Percentiles rank a stretch among this genome's conserved stretches.
These are phyloP conservation scores for Neofusicoccum sp. DNA, from an alignment of 2,329 filamentous ascomycete genomes.

Conservation along the genomic window DNA sequence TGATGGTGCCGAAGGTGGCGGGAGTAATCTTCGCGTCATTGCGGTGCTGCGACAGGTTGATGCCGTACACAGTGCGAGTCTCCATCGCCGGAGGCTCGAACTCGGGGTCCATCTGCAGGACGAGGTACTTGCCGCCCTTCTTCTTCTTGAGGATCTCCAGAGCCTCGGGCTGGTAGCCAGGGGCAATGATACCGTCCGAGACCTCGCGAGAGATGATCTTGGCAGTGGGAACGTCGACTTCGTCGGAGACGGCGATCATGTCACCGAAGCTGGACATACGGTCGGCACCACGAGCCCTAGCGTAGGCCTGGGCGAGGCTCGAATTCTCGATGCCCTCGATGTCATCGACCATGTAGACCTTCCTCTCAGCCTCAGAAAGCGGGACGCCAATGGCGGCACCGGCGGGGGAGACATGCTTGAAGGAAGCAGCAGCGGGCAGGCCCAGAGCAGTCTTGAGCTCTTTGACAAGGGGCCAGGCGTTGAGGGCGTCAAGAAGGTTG, in stretches of 20 bases:
- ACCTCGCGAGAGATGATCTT: slow-evolving; percentile 99
- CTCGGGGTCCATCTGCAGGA: slow-evolving; percentile 89
- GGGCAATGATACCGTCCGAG: slow-evolving; percentile 93
- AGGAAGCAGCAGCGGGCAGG: slow-evolving; percentile 89
- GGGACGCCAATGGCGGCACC: slow-evolving; percentile 93
- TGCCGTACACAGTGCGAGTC: slow-evolving; percentile 84
- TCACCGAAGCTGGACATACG: slow-evolving; percentile 99
- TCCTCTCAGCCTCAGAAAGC: slow-evolving; percentile 83
- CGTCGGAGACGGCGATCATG: slow-evolving; percentile 87
- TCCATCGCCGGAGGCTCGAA: slow-evolving; percentile 78
- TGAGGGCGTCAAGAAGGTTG: slow-evolving; percentile 94
- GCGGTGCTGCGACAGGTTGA: slow-evolving; percentile 85
- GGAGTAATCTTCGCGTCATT: slow-evolving; percentile 89
- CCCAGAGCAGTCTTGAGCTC: slow-evolving; percentile 89
- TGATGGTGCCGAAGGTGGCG: slow-evolving; percentile 79
- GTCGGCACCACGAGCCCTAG: slow-evolving; percentile 91
- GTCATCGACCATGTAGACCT: slow-evolving; percentile 98
- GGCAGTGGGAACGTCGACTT: slow-evolving; percentile 89
- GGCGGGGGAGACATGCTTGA: slow-evolving; percentile 96
- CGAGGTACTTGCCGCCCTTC: slow-evolving; percentile 96
- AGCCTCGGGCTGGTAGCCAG: slow-evolving; percentile 81
- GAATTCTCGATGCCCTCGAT: slow-evolving; percentile 87
- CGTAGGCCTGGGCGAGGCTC: slow-evolving; percentile 88
- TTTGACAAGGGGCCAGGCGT: slow-evolving; percentile 96
- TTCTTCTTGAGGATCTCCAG: slow-evolving; percentile 94